A percentile compares a stretch with the other conserved stretches of the same genome.
Conservation (phyloP, 768 basidiomycete genomes). For the Suillus fuscotomentosus region DNA sequence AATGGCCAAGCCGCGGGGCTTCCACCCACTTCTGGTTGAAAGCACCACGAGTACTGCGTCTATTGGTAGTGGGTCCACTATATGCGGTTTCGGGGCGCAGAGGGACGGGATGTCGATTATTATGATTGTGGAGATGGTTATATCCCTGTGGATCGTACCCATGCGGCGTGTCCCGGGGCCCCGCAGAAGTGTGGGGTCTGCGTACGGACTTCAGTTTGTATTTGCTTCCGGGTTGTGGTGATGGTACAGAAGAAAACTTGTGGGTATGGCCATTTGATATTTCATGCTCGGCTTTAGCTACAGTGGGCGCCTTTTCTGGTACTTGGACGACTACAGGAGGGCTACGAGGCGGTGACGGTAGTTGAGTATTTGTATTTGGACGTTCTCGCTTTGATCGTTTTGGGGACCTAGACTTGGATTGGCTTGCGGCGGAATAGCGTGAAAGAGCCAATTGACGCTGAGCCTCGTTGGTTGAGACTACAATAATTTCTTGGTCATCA, state of each 20-base stretch:
- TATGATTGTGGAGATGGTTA: conserved; percentile 15
- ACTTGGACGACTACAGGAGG: conserved; percentile 16
- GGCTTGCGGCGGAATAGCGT: conserved; percentile 44
- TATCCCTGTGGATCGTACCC: conserved; percentile 19
- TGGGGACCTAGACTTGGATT: conserved; percentile 60
- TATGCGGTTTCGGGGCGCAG: conserved; percentile 29
- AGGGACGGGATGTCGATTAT: conserved; percentile 14
- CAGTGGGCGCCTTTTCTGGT: conserved; percentile 7
- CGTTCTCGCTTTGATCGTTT: conserved; percentile 39
- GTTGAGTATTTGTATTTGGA: conserved; percentile 22
- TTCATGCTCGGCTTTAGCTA: conserved; percentile 4
- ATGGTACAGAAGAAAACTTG: conserved; percentile 29
- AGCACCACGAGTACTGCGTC: conserved; percentile 12
- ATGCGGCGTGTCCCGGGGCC: conserved; percentile 55
- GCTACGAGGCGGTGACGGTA: conserved; percentile 42
- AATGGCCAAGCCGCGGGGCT: conserved; percentile 27
- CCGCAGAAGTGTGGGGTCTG: conserved; percentile 75
- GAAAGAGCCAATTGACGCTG: conserved; percentile 65
- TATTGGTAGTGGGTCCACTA: conserved; percentile 15
- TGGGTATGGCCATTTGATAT: conserved; percentile 18
- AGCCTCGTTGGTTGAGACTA: conserved; percentile 68
- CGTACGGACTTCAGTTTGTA: conserved; percentile 36
- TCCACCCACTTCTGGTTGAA: conserved; percentile 23
- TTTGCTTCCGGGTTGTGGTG: conserved; percentile 28
- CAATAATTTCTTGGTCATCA: conserved; percentile 60